Evolutionary conservation across 2,329 filamentous ascomycete genomes (phyloP), one percentile per base, ranked within the genome.

Genomic region (Diaporthe vexans): DNA sequence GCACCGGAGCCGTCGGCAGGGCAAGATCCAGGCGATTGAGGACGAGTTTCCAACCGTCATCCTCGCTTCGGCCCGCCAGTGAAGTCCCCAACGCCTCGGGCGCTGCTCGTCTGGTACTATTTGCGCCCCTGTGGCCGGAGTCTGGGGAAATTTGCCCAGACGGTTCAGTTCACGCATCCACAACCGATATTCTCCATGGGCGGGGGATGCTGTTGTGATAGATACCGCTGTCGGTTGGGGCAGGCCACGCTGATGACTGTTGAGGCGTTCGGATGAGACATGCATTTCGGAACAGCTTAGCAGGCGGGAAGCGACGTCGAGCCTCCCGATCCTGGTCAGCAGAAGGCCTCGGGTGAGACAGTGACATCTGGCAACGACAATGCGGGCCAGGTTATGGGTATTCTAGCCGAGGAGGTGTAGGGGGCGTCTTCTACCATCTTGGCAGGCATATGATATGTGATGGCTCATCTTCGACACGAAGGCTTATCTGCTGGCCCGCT

Each of bases 231-330:
- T 43, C 54, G 4, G 19, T 69, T 35, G 69, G 56, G 54, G 37
- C 35, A 26, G 63, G 37, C 54, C 48, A 13, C 37, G 37, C 37
- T 21, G 59, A 35, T 19, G 26, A 19, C 17, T 48, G 48, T 74
- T 72, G 56, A 51, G 37, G 65, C 48, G 56, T 46, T 21, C 56
- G 33, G 54, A 59, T 74, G 61, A 74, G 72, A 74, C 72, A 72
- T 58, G 68, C 72, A 76, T 74, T 72, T 74, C 68, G 74, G 74
- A 72, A 72, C 21, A 74, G 61, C 48, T 52, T 76, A 70, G 69
- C 63, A 59, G 61, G 69, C 68, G 68, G 74, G 57, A 43, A 19
- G 61, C 69, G 71, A 70, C 72, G 71, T 70, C 72, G 72, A 71
- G 68, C 67, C 61, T 74, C 72, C 73, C 73, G 63, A 73, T 65